A percentile compares a stretch with the other conserved stretches of the same genome.
Evolutionary conservation across 1,284 basidiomycete genomes (phyloP).

Genomic region (Ceratobasidium sp.): DNA sequence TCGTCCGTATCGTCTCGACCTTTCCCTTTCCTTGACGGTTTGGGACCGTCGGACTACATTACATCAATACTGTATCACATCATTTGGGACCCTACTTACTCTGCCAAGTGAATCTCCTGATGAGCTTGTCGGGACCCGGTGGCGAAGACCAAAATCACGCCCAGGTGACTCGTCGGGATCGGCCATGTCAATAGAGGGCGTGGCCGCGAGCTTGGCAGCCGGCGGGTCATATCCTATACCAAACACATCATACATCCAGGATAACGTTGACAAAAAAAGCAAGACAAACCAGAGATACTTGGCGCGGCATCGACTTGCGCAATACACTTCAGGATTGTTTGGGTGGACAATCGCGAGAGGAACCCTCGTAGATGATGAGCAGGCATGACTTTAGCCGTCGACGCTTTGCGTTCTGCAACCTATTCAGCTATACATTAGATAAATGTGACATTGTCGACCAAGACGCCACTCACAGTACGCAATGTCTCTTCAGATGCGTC

Average conservation of each 20-base stretch:
- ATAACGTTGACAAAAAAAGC: neutral
- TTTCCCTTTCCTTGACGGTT: slow-evolving; percentile 21
- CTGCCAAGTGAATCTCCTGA: neutral
- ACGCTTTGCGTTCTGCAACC: slow-evolving; percentile 36
- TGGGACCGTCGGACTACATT: slow-evolving; percentile 4
- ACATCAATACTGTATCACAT: neutral
- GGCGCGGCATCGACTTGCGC: slow-evolving; percentile 36
- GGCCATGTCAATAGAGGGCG: slow-evolving; percentile 26
- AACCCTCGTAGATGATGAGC: slow-evolving; percentile 38
- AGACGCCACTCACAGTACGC: slow-evolving; percentile 29
- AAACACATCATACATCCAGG: neutral
- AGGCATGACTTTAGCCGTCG: slow-evolving; percentile 42
- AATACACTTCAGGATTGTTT: slow-evolving; percentile 28
- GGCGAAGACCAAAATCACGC: neutral
- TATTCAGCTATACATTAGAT: neutral
- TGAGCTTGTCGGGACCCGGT: neutral
- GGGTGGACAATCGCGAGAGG: slow-evolving; percentile 12
- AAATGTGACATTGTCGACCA: neutral
- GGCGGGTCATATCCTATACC: neutral
- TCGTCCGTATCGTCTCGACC: slow-evolving; percentile 32
- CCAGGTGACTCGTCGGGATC: slow-evolving; percentile 1
- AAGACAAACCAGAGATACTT: slow-evolving; percentile 14
- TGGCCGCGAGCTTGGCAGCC: slow-evolving; percentile 2
- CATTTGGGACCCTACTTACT: neutral
- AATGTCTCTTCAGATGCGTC: slow-evolving; percentile 28